Evolutionary conservation across 1,284 basidiomycete species (phyloP).

Genomic region (Abortiporus biennis): DNA sequence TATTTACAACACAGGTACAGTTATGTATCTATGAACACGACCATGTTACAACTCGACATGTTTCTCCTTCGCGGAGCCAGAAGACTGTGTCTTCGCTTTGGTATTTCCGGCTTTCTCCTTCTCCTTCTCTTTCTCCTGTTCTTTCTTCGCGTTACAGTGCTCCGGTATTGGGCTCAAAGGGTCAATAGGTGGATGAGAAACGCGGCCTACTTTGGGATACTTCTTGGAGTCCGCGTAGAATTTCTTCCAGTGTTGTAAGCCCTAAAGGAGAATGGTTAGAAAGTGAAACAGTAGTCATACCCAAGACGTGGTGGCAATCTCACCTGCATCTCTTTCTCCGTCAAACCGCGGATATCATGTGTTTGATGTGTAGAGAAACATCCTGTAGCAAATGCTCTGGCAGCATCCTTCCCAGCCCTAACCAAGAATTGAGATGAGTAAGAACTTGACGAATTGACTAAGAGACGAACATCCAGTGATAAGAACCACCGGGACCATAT

Average conservation of each 20-base stretch:
- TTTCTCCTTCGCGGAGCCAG: conserved; percentile 3
- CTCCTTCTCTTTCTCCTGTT: conserved; percentile 16
- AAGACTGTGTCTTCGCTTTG: conserved; percentile 17
- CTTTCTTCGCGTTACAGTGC: conserved; percentile 67
- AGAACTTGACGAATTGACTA: conserved; percentile 5
- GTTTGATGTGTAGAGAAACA: conserved; percentile 89
- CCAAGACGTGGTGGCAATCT: too few species aligned
- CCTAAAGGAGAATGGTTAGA: conserved; percentile 31
- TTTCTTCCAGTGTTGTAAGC: conserved; percentile 80
- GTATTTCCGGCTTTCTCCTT: conserved; percentile 14
- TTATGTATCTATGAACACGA: too few species aligned
- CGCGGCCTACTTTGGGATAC: conserved; percentile 73
- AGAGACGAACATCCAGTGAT: conserved; percentile 69
- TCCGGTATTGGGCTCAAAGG: conserved; percentile 72
- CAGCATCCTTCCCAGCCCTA: conserved; percentile 84
- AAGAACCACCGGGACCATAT: conserved; percentile 90
- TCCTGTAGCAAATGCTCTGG: conserved; percentile 86
- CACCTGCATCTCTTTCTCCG: conserved; percentile 66
- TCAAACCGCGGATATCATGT: conserved; percentile 82
- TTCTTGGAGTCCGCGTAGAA: conserved; percentile 81
- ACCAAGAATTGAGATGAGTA: neutral
- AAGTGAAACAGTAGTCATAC: too few species aligned
- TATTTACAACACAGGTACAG: too few species aligned
- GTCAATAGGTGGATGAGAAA: conserved; percentile 73
- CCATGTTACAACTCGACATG: conserved; percentile 3